Conservation (phyloP, 2,329 filamentous ascomycete species). For the Coniochaeta ligniaria region DNA sequence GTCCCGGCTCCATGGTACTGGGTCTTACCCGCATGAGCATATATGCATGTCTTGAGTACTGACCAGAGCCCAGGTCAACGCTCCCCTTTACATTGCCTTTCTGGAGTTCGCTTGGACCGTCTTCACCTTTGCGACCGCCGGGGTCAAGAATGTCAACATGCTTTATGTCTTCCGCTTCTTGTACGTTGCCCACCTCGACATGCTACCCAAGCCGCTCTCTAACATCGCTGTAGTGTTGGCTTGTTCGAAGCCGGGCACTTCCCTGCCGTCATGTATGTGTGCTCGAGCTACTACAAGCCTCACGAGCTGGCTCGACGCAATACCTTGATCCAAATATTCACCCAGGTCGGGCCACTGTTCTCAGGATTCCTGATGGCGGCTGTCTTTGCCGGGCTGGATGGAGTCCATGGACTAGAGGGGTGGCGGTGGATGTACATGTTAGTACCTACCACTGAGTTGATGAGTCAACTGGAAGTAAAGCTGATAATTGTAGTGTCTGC, state of each 20-base stretch:
- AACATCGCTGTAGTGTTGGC: conserved; percentile 11
- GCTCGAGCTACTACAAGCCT: conserved; percentile 22
- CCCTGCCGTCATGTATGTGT: conserved; percentile 20
- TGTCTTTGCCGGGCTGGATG: conserved; percentile 13
- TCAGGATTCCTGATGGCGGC: conserved; percentile 19
- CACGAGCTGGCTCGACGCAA: conserved; percentile 21
- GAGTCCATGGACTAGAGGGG: conserved; percentile 11
- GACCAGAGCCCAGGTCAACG: conserved; percentile 10
- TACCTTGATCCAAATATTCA: conserved; percentile 19
- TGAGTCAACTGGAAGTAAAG: not conserved
- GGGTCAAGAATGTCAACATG: conserved; percentile 13
- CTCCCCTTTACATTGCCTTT: conserved; percentile 16
- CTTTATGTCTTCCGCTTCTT: conserved; percentile 20
- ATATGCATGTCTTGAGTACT: not conserved
- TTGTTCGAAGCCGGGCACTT: conserved; percentile 22
- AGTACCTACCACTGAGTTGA: not conserved
- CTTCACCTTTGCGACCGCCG: conserved; percentile 19
- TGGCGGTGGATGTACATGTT: conserved; percentile 22
- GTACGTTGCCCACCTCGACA: conserved; percentile 1
- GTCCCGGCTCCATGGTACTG: not conserved
- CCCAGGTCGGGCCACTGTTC: conserved; percentile 16
- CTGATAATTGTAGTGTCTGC: conserved; percentile 9
- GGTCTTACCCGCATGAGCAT: not conserved
- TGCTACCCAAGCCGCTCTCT: not conserved
- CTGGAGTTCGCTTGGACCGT: conserved; percentile 16